Base-by-base conservation (phyloP, 306 rosid genomes). In the Potentilla sterilis region DNA sequence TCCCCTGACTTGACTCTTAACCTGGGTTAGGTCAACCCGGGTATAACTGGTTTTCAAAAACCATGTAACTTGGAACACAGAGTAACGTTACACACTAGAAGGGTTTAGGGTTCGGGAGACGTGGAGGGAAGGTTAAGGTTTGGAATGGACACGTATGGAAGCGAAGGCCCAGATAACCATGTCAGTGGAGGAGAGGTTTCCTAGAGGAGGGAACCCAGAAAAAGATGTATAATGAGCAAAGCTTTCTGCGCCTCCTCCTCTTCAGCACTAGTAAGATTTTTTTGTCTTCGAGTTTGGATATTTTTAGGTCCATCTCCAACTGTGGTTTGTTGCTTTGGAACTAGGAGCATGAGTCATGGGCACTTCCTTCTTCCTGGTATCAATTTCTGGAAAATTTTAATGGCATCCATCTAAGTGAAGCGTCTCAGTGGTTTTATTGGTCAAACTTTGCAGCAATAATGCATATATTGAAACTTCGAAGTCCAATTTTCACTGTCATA, bases 81-180 rank as follows among this genome's bases (percentile, higher is more conserved):
- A 7, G 37, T 40, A 72, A 72, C 75, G 40, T 37, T 6, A 70
- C 46, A 61, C 19, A 61, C 4, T 9, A 62, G 1, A 4, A 2
- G 21, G 11, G 19, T 2, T 19, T 64, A 18, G 46, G 24, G 32
- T 28, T 42, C 16, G 32, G 40, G 40, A 54, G 52, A 72, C 76
- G 76, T 55, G 52, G 76, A 52, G 52, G 40, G 40, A 38, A 38
- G 21, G 9, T 24, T 24, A 42, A 52, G 0, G 61, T 70, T 49
- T 28, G 28, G 34, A 28, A 64, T 4, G 62, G 77, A 59, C 77
- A 59, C 77, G 69, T 73, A 73, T 2, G 28, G 40, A 58, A 48
- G 43, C 43, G 7, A 24, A 24, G 32, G 32, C 32, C 34, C 69
- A 42, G 12, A 24, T 43, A 5, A 13, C 34, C 69, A 43, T 44